phyloP scores from a whole-genome alignment of 1,139 yeast genomes.

The Geotrichum macrosporum region DNA sequence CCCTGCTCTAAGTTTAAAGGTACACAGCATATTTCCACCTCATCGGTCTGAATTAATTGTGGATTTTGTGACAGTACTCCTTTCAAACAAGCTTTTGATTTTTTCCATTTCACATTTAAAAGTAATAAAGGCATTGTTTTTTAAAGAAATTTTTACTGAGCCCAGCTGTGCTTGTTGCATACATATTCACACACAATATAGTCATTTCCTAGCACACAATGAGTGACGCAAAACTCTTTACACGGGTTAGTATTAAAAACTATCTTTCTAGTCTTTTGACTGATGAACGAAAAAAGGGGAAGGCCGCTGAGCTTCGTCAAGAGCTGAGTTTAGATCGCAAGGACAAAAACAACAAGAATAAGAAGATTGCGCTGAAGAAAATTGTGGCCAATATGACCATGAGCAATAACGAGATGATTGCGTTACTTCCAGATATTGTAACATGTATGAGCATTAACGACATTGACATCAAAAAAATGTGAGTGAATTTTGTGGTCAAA shows the following conservation, averaged over 20 bases:
- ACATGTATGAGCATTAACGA: conserved; percentile 60
- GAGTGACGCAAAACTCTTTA: conserved; percentile 35
- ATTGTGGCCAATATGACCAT: conserved; percentile 79
- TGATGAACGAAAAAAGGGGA: conserved; percentile 30
- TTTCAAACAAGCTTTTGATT: too few species aligned
- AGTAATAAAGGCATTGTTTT: background rate
- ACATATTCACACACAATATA: too few species aligned
- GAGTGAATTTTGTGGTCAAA: conserved; percentile 34
- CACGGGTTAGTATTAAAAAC: conserved; percentile 28
- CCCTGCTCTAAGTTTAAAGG: background rate
- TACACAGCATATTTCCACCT: too few species aligned
- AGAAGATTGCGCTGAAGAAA: conserved; percentile 64
- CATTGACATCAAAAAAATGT: conserved; percentile 64
- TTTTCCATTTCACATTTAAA: too few species aligned
- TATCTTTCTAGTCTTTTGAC: background rate
- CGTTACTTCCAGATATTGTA: conserved; percentile 63
- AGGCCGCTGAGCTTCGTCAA: conserved; percentile 52
- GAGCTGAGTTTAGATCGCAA: conserved; percentile 55
- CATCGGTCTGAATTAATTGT: too few species aligned
- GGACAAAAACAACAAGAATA: conserved; percentile 44
- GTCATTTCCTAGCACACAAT: conserved; percentile 18
- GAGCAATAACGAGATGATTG: conserved; percentile 72
- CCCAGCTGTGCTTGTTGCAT: too few species aligned
- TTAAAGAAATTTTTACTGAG: too few species aligned
- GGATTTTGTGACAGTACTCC: too few species aligned